Evolutionary conservation across 805 yeast genomes (phyloP).

Genomic region (Wickerhamiella galacta): DNA sequence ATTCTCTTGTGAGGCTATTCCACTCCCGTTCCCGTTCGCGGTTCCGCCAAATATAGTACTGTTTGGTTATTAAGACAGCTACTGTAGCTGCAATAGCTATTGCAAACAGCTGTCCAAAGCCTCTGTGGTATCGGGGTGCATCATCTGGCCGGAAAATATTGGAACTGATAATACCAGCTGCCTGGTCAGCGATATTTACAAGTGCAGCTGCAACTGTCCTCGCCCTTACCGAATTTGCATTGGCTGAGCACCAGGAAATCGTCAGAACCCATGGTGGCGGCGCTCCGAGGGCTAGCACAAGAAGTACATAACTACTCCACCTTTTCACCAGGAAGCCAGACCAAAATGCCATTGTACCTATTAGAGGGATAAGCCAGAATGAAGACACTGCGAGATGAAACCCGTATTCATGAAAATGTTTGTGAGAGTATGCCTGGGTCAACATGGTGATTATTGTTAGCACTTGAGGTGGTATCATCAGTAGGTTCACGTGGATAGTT

Average conservation of each 20-base stretch:
- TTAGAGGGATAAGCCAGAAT: slow-evolving; percentile 11
- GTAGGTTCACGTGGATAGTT: slow-evolving; percentile 32
- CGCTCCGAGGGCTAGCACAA: slow-evolving; percentile 16
- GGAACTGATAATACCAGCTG: slow-evolving; percentile 36
- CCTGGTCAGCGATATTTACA: slow-evolving; percentile 48
- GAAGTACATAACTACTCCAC: slow-evolving; percentile 20
- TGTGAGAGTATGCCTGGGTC: slow-evolving; percentile 9
- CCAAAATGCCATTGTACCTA: slow-evolving; percentile 15
- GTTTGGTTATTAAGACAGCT: slow-evolving; percentile 14
- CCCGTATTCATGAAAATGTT: slow-evolving; percentile 7
- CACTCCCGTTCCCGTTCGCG: slow-evolving; percentile 28
- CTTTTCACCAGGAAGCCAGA: slow-evolving; percentile 10
- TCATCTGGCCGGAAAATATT: slow-evolving; percentile 44
- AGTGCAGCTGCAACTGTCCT: slow-evolving; percentile 51
- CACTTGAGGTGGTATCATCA: slow-evolving; percentile 36
- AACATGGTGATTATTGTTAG: slow-evolving; percentile 14
- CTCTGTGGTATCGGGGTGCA: slow-evolving; percentile 41
- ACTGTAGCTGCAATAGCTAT: slow-evolving; percentile 13
- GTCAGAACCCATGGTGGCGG: slow-evolving; percentile 16
- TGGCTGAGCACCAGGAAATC: slow-evolving; percentile 37
- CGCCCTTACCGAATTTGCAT: slow-evolving; percentile 44
- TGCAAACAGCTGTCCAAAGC: slow-evolving; percentile 27
- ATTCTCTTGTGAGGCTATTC: slow-evolving; percentile 33
- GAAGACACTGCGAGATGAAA: slow-evolving; percentile 6
- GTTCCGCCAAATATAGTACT: slow-evolving; percentile 22